These are phyloP conservation scores for Tetracentron sinense DNA, from an alignment of 164 flowering plant genomes.

Conservation along the genomic window DNA sequence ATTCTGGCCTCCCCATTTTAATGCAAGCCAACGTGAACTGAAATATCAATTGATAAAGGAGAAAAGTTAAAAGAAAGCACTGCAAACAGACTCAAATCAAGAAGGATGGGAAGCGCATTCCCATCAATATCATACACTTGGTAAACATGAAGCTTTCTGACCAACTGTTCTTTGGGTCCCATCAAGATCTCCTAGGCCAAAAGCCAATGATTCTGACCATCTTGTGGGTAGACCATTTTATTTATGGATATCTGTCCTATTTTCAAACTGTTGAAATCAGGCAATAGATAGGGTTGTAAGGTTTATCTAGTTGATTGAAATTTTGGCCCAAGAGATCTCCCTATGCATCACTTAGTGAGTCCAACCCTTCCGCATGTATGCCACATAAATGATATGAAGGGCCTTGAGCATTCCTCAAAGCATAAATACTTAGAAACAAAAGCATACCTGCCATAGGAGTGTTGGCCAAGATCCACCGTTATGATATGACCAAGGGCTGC, in stretches of 20 bases:
- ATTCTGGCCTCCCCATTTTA: slow-evolving; percentile 60
- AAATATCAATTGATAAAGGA: slow-evolving; percentile 6
- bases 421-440: not conserved
- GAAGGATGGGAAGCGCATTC: not conserved
- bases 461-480: slow-evolving; percentile 98
- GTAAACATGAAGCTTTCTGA: not conserved
- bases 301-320: not conserved
- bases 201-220: not conserved
- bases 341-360: not conserved
- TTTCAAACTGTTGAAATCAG: not conserved
- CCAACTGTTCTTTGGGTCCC: not conserved
- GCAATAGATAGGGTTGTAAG: not conserved
- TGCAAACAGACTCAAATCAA: no score
- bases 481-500: slow-evolving; percentile 95
- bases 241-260: no score
- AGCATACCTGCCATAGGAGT: slow-evolving; percentile 83
- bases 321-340: not conserved
- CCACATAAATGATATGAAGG: no score
- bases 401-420: not conserved
- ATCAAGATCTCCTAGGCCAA: not conserved
- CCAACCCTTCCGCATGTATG: not conserved
- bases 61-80: not conserved
- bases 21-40: slow-evolving; percentile 76
- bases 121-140: no score
- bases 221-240: not conserved